These are phyloP conservation scores for Viola odorata DNA, from an alignment of 345 rosid genomes.

Conservation along the genomic window DNA sequence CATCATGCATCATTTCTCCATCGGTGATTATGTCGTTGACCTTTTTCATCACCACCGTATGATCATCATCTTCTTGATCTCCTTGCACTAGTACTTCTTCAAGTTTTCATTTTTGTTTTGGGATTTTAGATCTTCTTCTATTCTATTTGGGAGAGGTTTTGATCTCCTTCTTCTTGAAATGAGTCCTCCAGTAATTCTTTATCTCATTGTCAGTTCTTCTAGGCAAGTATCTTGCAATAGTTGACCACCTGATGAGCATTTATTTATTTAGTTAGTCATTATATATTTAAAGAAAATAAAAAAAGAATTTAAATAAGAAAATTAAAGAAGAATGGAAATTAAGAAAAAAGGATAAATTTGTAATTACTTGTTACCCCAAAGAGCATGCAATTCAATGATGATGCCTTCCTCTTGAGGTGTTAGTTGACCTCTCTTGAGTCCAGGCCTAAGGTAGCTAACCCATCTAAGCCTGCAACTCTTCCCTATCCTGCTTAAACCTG, in stretches of 20 bases:
- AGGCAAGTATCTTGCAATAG: constrained; percentile 83
- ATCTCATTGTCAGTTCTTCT: constrained; percentile 93
- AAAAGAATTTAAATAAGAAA: too few species aligned
- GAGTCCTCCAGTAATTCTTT: constrained; percentile 96
- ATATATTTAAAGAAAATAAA: background rate
- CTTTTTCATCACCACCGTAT: background rate
- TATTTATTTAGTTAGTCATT: background rate
- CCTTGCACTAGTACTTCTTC: constrained; percentile 10
- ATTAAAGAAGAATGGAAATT: background rate
- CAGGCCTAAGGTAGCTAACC: constrained; percentile 91
- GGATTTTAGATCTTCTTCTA: constrained; percentile 26
- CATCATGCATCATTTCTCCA: background rate
- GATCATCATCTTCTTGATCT: background rate
- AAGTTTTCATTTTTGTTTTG: constrained; percentile 24
- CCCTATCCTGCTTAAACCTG: constrained; percentile 47
- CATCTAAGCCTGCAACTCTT: constrained; percentile 91
- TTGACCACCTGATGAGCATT: constrained; percentile 58
- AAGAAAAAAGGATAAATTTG: background rate
- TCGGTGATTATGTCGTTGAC: background rate
- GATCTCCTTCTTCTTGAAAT: constrained; percentile 54
- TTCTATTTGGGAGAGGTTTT: constrained; percentile 27
- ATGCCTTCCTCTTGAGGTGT: constrained; percentile 86
- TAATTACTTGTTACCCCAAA: constrained; percentile 85
- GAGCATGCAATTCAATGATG: constrained; percentile 70
- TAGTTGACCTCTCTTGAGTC: constrained; percentile 71